Conservation (phyloP, 257 asterid species). For the Petunia axillaris region DNA sequence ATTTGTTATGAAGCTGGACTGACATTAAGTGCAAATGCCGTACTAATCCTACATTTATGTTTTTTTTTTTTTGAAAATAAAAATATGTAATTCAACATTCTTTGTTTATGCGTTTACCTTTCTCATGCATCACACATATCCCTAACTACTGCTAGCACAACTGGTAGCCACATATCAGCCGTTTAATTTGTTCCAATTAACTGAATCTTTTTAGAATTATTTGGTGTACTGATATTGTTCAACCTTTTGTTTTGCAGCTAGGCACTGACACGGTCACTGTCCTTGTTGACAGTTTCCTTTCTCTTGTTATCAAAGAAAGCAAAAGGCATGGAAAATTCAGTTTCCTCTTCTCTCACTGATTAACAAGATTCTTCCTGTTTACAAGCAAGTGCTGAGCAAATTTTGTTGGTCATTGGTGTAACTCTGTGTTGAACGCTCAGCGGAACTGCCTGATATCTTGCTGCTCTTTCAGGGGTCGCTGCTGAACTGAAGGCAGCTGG, state of each 20-base stretch:
- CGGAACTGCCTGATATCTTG: background rate
- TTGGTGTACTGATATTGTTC: background rate
- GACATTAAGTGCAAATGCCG: background rate
- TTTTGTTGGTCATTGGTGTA: background rate
- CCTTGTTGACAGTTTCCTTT: constrained; percentile 55
- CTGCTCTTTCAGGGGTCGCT: constrained; percentile 46
- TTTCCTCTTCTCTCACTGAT: constrained; percentile 50
- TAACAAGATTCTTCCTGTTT: constrained; percentile 53
- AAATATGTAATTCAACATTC: no score
- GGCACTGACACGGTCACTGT: constrained; percentile 55
- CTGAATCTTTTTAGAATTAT: background rate
- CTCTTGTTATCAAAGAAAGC: constrained; percentile 57
- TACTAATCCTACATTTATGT: no score
- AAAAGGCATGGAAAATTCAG: constrained; percentile 49
- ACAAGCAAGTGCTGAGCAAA: constrained; percentile 38
- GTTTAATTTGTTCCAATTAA: background rate
- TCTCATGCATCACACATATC: background rate
- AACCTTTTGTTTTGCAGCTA: constrained; percentile 36
- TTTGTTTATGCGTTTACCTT: no score
- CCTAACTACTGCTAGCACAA: background rate
- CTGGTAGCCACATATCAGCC: background rate
- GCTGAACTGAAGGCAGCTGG: constrained; percentile 54
- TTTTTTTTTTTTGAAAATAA: no score
- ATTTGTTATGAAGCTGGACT: background rate
- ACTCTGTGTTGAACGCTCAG: background rate